phyloP scores from a whole-genome alignment of 2,329 filamentous ascomycete genomes.

The Drechslerella dactyloides region DNA sequence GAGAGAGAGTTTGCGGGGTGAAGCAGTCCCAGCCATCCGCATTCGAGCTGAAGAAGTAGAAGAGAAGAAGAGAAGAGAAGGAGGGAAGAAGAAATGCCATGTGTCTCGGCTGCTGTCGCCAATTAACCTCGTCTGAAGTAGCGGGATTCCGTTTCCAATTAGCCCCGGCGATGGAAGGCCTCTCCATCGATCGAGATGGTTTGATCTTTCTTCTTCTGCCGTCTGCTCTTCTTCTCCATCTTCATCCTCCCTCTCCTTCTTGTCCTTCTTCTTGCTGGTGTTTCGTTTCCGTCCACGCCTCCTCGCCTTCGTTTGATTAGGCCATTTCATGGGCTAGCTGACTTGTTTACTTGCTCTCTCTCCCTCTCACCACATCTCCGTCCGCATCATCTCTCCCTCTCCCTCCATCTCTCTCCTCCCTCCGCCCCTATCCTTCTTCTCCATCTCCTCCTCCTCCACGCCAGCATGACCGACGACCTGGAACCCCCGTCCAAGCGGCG shows the following conservation, averaged over 20 bases:
- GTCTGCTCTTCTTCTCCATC: not conserved
- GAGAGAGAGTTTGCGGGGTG: conserved; percentile 6
- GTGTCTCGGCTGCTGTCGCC: too few relatives aligned
- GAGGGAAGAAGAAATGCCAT: too few relatives aligned
- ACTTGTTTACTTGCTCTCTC: conserved; percentile 39
- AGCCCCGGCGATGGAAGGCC: too few relatives aligned
- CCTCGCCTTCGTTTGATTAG: conserved; percentile 45
- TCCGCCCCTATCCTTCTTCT: conserved; percentile 58
- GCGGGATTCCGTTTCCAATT: too few relatives aligned
- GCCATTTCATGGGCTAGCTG: conserved; percentile 45
- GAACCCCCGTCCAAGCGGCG: conserved; percentile 78
- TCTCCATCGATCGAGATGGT: too few relatives aligned
- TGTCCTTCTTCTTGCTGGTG: not conserved
- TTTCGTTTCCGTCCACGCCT: conserved; percentile 38
- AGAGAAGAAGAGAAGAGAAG: too few relatives aligned
- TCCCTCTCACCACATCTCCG: conserved; percentile 30
- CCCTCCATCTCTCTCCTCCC: conserved; percentile 54
- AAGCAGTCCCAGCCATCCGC: not conserved
- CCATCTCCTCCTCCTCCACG: too few relatives aligned
- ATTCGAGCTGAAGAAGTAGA: too few relatives aligned
- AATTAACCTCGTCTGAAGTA: too few relatives aligned
- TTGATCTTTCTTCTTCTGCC: not conserved
- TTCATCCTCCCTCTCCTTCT: not conserved
- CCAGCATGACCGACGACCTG: conserved; percentile 64
- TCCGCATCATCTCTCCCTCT: conserved; percentile 25